Evolutionary conservation across 305 asterid genomes (phyloP).

Genomic region (Coffea humblotiana): DNA sequence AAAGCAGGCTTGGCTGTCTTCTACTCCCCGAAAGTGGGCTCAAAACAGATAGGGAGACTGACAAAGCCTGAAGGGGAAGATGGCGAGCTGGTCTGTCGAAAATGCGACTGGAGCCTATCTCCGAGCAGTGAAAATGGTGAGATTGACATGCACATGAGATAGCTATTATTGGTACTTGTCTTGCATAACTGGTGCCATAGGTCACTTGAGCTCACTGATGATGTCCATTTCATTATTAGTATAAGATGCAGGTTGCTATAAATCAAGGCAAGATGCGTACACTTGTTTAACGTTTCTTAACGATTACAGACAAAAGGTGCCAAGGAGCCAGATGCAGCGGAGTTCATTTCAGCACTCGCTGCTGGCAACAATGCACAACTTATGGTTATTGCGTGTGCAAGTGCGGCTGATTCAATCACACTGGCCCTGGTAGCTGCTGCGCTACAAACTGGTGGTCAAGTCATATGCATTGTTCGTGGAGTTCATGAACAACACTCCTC

Average conservation of each 20-base stretch:
- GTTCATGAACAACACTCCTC: background rate
- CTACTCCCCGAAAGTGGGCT: background rate
- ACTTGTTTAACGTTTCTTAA: background rate
- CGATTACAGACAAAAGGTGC: conserved; percentile 18
- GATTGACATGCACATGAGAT: background rate
- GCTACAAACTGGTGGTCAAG: conserved; percentile 33
- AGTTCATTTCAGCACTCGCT: conserved; percentile 41
- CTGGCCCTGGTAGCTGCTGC: conserved; percentile 34
- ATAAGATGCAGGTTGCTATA: background rate
- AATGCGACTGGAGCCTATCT: conserved; percentile 37
- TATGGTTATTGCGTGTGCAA: conserved; percentile 29
- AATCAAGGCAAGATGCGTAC: background rate
- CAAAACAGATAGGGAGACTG: background rate
- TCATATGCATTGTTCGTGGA: conserved; percentile 23
- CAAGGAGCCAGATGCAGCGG: conserved; percentile 35
- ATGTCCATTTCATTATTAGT: background rate
- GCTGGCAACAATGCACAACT: conserved; percentile 36
- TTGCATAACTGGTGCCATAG: too few relatives aligned
- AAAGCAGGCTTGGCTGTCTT: background rate
- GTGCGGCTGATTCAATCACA: conserved; percentile 4
- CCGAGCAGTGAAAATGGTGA: conserved; percentile 34
- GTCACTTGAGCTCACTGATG: background rate
- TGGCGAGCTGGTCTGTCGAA: conserved; percentile 42
- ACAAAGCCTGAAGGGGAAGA: conserved; percentile 5
- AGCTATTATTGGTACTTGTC: too few relatives aligned